Evolutionary conservation across 164 flowering plant species (phyloP).

Genomic region (Chloranthus sessilifolius): DNA sequence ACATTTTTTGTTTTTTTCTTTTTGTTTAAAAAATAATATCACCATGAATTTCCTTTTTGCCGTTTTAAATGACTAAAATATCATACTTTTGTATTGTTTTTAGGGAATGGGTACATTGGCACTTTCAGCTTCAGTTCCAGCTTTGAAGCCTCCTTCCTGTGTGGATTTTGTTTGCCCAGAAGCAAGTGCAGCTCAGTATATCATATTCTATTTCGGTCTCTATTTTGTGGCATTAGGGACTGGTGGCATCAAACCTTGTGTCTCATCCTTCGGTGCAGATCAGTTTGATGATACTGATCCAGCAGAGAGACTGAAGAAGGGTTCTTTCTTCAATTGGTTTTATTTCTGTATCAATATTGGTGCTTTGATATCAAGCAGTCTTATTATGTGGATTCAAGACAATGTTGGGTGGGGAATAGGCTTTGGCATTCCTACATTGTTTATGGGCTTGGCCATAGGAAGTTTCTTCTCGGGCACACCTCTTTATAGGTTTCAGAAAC

Average conservation of each 20-base stretch:
- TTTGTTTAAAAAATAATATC: no score
- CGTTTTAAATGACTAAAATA: neutral
- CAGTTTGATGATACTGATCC: constrained; percentile 89
- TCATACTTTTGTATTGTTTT: neutral
- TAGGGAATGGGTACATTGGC: constrained; percentile 85
- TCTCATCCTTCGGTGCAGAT: constrained; percentile 88
- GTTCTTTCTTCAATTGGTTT: constrained; percentile 90
- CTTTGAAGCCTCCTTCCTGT: constrained; percentile 58
- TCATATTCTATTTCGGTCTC: constrained; percentile 64
- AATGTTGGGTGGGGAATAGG: constrained; percentile 91
- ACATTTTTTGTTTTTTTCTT: no score
- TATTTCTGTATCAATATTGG: constrained; percentile 84
- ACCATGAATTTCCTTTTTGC: no score
- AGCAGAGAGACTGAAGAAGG: constrained; percentile 64
- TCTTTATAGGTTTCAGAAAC: constrained; percentile 80
- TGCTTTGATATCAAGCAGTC: constrained; percentile 70
- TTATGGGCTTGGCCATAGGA: constrained; percentile 71
- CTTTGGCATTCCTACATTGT: constrained; percentile 82
- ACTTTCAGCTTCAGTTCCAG: constrained; percentile 75
- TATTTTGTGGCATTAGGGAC: constrained; percentile 85
- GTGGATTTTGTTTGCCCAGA: constrained; percentile 57
- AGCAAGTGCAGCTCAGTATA: constrained; percentile 65
- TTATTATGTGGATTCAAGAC: constrained; percentile 79
- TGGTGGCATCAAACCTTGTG: constrained; percentile 89
- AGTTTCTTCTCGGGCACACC: constrained; percentile 73